Base-by-base conservation (phyloP, 305 asterid genomes). In the Fraxinus latifolia region DNA sequence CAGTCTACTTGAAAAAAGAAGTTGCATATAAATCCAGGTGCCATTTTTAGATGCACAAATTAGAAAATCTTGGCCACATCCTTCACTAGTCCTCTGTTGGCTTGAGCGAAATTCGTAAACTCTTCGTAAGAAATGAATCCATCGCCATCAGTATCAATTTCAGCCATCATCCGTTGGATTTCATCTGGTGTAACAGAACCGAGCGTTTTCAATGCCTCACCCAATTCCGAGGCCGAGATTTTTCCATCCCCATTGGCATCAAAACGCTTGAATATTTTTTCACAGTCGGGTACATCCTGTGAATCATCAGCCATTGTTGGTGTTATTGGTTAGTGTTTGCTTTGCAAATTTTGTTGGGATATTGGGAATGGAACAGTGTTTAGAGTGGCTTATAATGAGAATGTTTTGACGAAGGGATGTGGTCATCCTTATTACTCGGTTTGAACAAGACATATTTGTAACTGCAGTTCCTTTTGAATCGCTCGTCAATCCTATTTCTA, bases 201-300 rank as follows among this genome's bases (percentile, higher is more conserved):
- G 1, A 93, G 85, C 4, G 86, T 53, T 84, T 91, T 90, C 82
- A 93, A 87, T 3, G 93, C 91, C 36, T 92, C 96, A 9, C 95
- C 95, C 0, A 93, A 89, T 89, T 93, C 98, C 3, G 90, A 21
- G 0, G 95, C 84, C 0, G 97, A 93, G 23, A 93, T 91, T 76
- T 90, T 89, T 2, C 98, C 98, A n/a, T 92, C 97, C 0, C 97
- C 95, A 58, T 93, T 90, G 5, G 86, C 88, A 76, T 93, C 97
- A 4, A 92, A 92, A 0, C 81, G 88, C 89, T 92, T 89, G 91
- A 93, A 93, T 42, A 93, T 91, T 60, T 90, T 87, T 79, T 93
- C 97, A 0, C 91, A 89, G 65, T 92, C 95, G 2, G 88, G 90
- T 53, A 85, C 42, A 4, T 93, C 97, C 9, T 91, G 89, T 60